Conservation (phyloP, 768 basidiomycete species). For the Phaffia tasmanica region DNA sequence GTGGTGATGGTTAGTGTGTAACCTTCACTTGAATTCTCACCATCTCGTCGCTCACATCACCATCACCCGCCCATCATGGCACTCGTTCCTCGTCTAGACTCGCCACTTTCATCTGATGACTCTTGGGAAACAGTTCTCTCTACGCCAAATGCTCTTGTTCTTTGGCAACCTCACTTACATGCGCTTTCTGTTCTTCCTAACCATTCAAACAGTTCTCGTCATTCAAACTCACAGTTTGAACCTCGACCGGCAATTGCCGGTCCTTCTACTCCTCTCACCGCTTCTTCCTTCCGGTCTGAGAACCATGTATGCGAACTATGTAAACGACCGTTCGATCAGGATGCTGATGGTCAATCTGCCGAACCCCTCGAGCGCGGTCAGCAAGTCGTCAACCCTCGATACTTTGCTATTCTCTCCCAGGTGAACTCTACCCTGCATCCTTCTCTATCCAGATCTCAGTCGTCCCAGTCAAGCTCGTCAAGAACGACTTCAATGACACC, state of each 20-base stretch:
- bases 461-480: background rate
- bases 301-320: background rate
- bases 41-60: no score
- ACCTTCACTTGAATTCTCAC: no score
- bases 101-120: no score
- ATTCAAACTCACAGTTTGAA: background rate
- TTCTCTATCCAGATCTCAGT: background rate
- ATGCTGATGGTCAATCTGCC: background rate
- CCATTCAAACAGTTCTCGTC: background rate
- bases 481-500: background rate
- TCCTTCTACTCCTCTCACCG: background rate
- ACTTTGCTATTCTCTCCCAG: conserved; percentile 23
- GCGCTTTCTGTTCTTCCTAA: conserved; percentile 53
- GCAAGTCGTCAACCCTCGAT: conserved; percentile 1
- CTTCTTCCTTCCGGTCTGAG: background rate
- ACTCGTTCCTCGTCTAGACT: no score
- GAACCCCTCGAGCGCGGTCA: background rate
- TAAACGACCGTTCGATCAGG: background rate
- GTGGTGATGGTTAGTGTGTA: no score
- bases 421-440: conserved; percentile 16
- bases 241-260: background rate
- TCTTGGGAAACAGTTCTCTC: no score
- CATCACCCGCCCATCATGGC: no score
- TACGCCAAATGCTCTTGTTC: conserved; percentile 71
- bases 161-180: conserved; percentile 76